Base-by-base conservation (phyloP, 768 basidiomycete genomes). In the Dioszegia crocea region DNA sequence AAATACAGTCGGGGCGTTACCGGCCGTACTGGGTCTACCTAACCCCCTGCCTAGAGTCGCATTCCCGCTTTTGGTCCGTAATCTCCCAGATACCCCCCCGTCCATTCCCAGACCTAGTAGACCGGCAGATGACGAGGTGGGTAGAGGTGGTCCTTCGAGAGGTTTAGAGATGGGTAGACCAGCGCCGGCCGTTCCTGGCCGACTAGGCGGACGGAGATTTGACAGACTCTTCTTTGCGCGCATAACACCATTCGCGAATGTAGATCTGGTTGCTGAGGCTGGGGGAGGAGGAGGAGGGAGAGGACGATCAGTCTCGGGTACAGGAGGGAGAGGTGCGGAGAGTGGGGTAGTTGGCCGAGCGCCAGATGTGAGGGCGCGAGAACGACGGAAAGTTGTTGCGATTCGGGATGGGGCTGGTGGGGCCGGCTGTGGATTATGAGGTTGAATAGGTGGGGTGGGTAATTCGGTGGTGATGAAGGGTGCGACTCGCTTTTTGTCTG, bases 211-310 rank as follows among this genome's bases (percentile, higher is more conserved):
- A 27, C 51, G 51, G 9, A 53, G 38, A 19, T 39, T 40, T 1
- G 51, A 53, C 26, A 53, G 26, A 29, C 51, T 53, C 36, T 53
- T 53, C 24, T 53, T 53, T 10, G 51, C 51, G 11, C 38, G 12
- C 38, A 53, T 26, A 2, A 53, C 17, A 2, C 51, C 38, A 6
- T 24, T 27, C 11, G 39, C 51, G 24, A 53, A 53, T 10, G 38
- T 33, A 6, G 33, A 33, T 33, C 33, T 6, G 33, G 33, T 33
- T 6, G 33, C 38, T 17, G 36, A 27, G 38, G 24, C 51, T 40
- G 38, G 16, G 8, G 19, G 21, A 14, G 51, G 6, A 23, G n/a
- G 24, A 26, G 14, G 10, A 21, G 11, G 38, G 19, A 33, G 10
- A 21, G 11, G 38, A 17, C 33, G 8, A 10, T 24, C 10, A 6